A percentile compares a stretch with the other conserved stretches of the same genome.
These are phyloP conservation scores for Bruguiera hainesii DNA, from an alignment of 441 rosid species.

Conservation along the genomic window DNA sequence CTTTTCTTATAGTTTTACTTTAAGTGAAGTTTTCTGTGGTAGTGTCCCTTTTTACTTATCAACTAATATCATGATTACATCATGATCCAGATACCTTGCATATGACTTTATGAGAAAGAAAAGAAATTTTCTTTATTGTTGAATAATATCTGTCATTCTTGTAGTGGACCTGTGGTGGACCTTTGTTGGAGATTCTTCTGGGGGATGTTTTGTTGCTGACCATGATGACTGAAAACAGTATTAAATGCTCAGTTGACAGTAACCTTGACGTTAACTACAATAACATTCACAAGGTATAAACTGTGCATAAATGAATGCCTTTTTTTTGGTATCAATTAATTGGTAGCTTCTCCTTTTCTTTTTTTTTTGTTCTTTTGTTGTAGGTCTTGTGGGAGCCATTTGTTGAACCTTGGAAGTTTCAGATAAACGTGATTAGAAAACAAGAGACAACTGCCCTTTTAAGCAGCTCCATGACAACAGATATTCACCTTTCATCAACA, in stretches of 20 bases:
- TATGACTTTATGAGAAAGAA: neutral
- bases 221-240: constrained; percentile 39
- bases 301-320: constrained; percentile 3
- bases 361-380: constrained; percentile 18
- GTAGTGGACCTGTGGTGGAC: constrained; percentile 89
- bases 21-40: too few relatives aligned
- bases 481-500: constrained; percentile 56
- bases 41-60: too few relatives aligned
- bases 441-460: constrained; percentile 52
- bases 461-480: constrained; percentile 51
- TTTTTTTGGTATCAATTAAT: constrained; percentile 10
- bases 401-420: constrained; percentile 87
- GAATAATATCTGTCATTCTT: constrained; percentile 11
- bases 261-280: constrained; percentile 82
- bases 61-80: too few relatives aligned
- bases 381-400: constrained; percentile 97
- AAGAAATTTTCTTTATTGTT: neutral
- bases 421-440: constrained; percentile 47
- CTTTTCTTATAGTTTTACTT: too few relatives aligned
- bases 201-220: constrained; percentile 47
- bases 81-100: too few relatives aligned
- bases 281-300: constrained; percentile 77
- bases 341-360: constrained; percentile 17
- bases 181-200: constrained; percentile 66
- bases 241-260: constrained; percentile 52